A percentile compares a stretch with the other conserved stretches of the same genome.
These are phyloP conservation scores for Fraxinus velutina DNA, from an alignment of 305 asterid genomes.

Conservation along the genomic window DNA sequence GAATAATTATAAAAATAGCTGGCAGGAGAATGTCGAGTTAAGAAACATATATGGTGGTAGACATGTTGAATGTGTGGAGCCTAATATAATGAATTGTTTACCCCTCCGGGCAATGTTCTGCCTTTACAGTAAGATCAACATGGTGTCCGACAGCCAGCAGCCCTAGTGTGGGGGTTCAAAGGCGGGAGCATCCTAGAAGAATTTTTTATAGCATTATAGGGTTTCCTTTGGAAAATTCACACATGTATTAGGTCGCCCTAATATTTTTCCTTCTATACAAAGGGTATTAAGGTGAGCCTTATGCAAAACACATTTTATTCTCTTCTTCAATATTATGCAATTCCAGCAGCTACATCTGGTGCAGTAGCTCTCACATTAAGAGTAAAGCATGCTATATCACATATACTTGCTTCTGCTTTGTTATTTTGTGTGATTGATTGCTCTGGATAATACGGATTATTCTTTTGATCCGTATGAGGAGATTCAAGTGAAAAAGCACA, in stretches of 20 bases:
- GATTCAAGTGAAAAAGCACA: background rate
- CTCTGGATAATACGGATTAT: background rate
- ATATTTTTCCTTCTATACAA: background rate
- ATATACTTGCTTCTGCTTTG: background rate
- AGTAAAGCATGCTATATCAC: background rate
- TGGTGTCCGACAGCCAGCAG: background rate
- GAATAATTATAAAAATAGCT: background rate
- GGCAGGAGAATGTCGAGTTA: background rate
- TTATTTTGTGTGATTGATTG: too few species aligned
- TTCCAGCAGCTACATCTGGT: background rate
- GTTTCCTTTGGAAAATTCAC: background rate
- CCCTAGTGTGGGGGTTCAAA: background rate
- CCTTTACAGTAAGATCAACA: background rate
- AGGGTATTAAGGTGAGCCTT: background rate
- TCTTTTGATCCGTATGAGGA: background rate
- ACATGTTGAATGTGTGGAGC: background rate
- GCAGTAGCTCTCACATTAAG: background rate
- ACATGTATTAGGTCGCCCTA: background rate
- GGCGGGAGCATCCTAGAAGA: background rate
- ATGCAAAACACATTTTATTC: background rate
- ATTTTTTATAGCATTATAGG: background rate
- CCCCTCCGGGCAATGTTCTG: background rate
- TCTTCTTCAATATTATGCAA: background rate
- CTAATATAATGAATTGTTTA: background rate
- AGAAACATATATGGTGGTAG: background rate